Evolutionary conservation across 2,329 filamentous ascomycete genomes (phyloP).

Genomic region (Hypoxylon sp.): DNA sequence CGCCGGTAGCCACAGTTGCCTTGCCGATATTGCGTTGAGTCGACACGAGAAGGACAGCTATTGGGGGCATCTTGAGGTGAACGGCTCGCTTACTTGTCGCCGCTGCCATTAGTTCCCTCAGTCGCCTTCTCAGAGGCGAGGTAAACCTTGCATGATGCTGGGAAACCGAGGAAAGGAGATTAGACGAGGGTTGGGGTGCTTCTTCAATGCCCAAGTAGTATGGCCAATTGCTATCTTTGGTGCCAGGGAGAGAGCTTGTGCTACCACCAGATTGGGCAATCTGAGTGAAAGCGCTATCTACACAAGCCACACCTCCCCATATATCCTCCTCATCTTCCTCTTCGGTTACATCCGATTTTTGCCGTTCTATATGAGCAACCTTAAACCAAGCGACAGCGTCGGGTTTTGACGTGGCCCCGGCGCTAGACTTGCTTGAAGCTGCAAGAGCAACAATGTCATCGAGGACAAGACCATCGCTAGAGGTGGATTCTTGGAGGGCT

Average conservation of each 20-base stretch:
- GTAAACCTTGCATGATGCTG: conserved; percentile 67
- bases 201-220: conserved; percentile 88
- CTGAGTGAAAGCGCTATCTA: conserved; percentile 88
- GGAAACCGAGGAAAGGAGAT: conserved; percentile 59
- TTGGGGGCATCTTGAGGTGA: conserved; percentile 86
- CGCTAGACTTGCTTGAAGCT: conserved; percentile 59
- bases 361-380: conserved; percentile 79
- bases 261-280: conserved; percentile 94
- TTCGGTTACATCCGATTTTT: conserved; percentile 66
- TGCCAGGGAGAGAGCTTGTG: conserved; percentile 83
- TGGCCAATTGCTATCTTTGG: conserved; percentile 84
- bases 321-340: conserved; percentile 75
- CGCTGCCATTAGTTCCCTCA: conserved; percentile 88
- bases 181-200: conserved; percentile 66
- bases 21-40: conserved; percentile 96
- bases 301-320: conserved; percentile 89
- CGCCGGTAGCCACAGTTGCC: conserved; percentile 79
- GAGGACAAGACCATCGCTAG: conserved; percentile 74
- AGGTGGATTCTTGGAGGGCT: conserved; percentile 79
- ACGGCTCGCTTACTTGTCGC: conserved; percentile 90
- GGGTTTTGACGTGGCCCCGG: conserved; percentile 55
- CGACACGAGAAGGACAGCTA: conserved; percentile 90
- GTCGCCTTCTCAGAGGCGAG: conserved; percentile 75
- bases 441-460: conserved; percentile 77
- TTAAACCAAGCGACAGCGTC: conserved; percentile 92